Evolutionary conservation across 352 stramenopile genomes (phyloP).

Genomic region (Phytopythium vexans): DNA sequence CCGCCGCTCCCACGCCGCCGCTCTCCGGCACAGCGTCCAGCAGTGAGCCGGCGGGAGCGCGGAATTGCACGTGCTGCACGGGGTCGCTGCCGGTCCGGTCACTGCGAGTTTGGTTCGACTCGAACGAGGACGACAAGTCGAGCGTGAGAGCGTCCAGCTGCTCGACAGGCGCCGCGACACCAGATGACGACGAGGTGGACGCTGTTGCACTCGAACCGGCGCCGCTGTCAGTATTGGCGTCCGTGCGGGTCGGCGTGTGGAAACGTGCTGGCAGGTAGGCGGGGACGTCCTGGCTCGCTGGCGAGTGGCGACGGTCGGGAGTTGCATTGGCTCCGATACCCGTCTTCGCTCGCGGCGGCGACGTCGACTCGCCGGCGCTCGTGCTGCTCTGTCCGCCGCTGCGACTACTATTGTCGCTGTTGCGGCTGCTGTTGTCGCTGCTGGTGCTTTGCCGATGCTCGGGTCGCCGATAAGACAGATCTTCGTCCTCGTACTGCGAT

Average conservation of each 20-base stretch:
- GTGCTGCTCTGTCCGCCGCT: background rate
- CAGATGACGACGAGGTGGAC: background rate
- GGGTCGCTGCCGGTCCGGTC: slow-evolving; percentile 15
- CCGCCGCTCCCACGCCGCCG: background rate
- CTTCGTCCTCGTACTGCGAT: slow-evolving; percentile 3
- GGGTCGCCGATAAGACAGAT: slow-evolving; percentile 7
- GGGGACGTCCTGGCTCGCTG: background rate
- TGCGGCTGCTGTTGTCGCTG: background rate
- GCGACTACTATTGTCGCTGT: background rate
- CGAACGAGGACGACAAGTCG: slow-evolving; percentile 26
- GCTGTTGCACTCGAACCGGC: slow-evolving; percentile 5
- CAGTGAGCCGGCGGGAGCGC: slow-evolving; percentile 23
- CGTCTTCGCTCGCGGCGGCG: background rate
- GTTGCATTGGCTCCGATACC: background rate
- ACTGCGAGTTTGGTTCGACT: slow-evolving; percentile 13
- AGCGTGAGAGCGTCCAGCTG: slow-evolving; percentile 24
- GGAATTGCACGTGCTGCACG: slow-evolving; percentile 15
- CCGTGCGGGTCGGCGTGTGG: background rate
- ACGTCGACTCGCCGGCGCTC: background rate
- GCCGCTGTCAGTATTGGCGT: slow-evolving; percentile 2
- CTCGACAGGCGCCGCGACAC: background rate
- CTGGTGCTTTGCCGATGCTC: slow-evolving; percentile 2
- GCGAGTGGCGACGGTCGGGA: background rate
- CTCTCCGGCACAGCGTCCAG: slow-evolving; percentile 14
- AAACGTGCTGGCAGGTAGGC: slow-evolving; percentile 1